Conservation (phyloP, 345 rosid species). For the Boechera retrofracta region DNA sequence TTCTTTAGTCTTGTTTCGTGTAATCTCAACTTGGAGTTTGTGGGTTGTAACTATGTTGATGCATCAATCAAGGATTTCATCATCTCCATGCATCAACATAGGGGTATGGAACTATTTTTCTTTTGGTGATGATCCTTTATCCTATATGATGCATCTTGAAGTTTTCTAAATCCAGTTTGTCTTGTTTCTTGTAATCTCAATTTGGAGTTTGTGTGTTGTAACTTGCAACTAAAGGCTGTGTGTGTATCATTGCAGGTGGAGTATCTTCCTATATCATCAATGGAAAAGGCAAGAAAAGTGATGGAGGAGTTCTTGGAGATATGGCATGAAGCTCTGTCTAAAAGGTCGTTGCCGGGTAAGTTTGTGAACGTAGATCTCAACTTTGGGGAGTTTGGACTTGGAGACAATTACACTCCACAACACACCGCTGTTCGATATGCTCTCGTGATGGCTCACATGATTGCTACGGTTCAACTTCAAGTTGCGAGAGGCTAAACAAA, state of each 20-base stretch:
- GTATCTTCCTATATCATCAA: slow-evolving; percentile 84
- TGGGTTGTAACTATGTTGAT: not conserved
- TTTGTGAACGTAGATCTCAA: slow-evolving; percentile 70
- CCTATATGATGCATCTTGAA: slow-evolving; percentile 4
- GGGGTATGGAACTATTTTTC: not conserved
- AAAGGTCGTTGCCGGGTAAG: slow-evolving; percentile 78
- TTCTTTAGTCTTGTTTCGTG: not conserved
- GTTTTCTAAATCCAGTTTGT: not conserved
- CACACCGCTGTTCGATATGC: slow-evolving; percentile 90
- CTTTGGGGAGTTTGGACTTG: slow-evolving; percentile 76
- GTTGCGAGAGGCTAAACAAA: slow-evolving; percentile 44
- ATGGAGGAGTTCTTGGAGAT: slow-evolving; percentile 84
- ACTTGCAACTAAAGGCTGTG: slow-evolving; percentile 18
- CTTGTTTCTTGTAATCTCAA: not conserved
- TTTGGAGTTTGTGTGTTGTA: not conserved
- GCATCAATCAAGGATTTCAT: not conserved
- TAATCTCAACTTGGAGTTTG: not conserved
- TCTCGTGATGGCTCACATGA: slow-evolving; percentile 73
- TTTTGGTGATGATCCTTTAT: slow-evolving; percentile 10
- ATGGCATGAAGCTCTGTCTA: slow-evolving; percentile 76
- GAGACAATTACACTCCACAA: slow-evolving; percentile 71
- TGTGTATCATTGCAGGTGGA: slow-evolving; percentile 62
- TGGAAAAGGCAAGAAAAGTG: slow-evolving; percentile 70
- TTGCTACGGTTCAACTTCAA: slow-evolving; percentile 80
- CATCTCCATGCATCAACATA: too few species aligned